These are phyloP conservation scores for Parietichytrium sp. DNA, from an alignment of 108 stramenopile species.

Conservation along the genomic window DNA sequence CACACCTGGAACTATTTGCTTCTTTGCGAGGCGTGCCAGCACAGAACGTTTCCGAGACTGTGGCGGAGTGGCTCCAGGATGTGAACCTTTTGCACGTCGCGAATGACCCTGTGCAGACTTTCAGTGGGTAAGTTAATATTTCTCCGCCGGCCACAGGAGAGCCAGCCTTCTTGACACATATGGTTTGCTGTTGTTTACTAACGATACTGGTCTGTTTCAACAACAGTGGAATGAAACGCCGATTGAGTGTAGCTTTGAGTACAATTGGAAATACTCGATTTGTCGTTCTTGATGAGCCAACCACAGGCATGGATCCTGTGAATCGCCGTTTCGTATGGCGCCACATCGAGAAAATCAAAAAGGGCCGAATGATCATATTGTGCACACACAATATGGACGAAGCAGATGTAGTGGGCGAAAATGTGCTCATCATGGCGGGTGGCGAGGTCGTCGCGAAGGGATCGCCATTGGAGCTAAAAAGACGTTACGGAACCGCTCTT, in stretches of 20 bases:
- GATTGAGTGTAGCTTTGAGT: constrained; percentile 50
- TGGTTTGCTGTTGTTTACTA: too few relatives aligned
- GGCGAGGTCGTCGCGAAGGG: constrained; percentile 64
- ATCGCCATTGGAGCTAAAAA: constrained; percentile 63
- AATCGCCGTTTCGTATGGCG: constrained; percentile 63
- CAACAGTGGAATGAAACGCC: constrained; percentile 51
- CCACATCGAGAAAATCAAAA: constrained; percentile 15
- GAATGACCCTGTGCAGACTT: background rate
- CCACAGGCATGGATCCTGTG: constrained; percentile 68
- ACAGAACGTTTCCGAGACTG: background rate
- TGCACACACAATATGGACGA: constrained; percentile 69
- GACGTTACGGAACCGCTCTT: constrained; percentile 53
- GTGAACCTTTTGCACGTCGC: background rate
- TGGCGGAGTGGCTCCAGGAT: background rate
- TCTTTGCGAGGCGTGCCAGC: background rate
- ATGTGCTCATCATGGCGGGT: constrained; percentile 68
- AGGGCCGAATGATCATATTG: constrained; percentile 55
- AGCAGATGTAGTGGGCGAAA: constrained; percentile 59
- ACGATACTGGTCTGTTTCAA: too few relatives aligned
- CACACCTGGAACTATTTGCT: background rate
- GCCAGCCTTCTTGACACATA: too few relatives aligned
- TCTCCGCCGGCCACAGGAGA: too few relatives aligned
- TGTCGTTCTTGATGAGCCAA: constrained; percentile 65
- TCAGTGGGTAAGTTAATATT: too few relatives aligned
- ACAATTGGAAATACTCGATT: constrained; percentile 47